These are phyloP conservation scores for Fraxinus ornus DNA, from an alignment of 305 asterid species.

Conservation along the genomic window DNA sequence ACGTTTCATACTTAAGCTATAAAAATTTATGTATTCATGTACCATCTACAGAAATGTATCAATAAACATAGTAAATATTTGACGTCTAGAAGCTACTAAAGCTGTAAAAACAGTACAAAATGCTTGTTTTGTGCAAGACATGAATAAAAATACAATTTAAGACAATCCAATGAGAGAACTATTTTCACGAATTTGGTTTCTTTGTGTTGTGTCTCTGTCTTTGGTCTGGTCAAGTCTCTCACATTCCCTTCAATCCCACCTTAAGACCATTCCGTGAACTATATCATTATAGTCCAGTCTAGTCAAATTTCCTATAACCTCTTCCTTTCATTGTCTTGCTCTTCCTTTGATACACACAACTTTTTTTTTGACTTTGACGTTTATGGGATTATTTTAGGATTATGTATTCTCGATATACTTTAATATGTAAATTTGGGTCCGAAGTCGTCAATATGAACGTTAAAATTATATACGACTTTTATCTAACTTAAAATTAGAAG, in stretches of 20 bases:
- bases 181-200: slow-evolving; percentile 38
- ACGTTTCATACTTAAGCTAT: no score
- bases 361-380: neutral
- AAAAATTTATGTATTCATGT: no score
- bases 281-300: slow-evolving; percentile 7
- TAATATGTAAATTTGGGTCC: neutral
- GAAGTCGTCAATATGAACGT: no score
- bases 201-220: slow-evolving; percentile 6
- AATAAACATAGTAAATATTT: no score
- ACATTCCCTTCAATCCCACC: slow-evolving; percentile 23
- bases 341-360: neutral
- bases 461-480: no score
- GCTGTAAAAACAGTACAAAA: no score
- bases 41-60: no score
- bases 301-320: neutral
- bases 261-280: slow-evolving; percentile 28
- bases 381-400: neutral
- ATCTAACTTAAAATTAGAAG: no score
- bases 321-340: neutral
- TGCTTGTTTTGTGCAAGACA: slow-evolving; percentile 8
- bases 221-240: slow-evolving; percentile 20
- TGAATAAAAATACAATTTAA: slow-evolving; percentile 17
- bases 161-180: slow-evolving; percentile 41
- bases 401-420: neutral
- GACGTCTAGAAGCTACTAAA: no score